phyloP scores from a whole-genome alignment of 2,329 filamentous ascomycete species.

The Chlorencoelia australis region DNA sequence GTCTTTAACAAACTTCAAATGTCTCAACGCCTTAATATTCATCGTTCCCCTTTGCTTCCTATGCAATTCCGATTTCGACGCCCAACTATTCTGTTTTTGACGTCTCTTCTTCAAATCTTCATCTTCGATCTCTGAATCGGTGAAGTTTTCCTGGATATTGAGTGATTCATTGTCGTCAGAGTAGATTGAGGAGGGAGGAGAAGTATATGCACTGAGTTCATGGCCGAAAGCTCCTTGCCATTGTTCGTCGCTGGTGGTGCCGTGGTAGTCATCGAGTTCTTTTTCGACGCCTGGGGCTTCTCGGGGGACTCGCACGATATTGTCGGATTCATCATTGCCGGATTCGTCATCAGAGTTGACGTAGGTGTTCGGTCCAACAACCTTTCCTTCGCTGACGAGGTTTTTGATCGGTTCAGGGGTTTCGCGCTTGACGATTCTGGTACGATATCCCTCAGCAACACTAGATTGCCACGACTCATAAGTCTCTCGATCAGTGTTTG shows the following conservation, averaged over 20 bases:
- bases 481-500: slow-evolving; percentile 85
- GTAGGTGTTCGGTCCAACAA: too few species aligned
- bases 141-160: slow-evolving; percentile 46
- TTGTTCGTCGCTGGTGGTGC: too few species aligned
- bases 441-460: slow-evolving; percentile 73
- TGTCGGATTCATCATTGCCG: too few species aligned
- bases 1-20: slow-evolving; percentile 77
- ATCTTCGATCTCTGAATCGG: slow-evolving; percentile 1
- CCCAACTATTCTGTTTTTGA: too few species aligned
- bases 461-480: slow-evolving; percentile 94
- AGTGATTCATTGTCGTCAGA: slow-evolving; percentile 32
- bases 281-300: slow-evolving; percentile 67
- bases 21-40: slow-evolving; percentile 90
- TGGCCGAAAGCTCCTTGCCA: too few species aligned
- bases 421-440: slow-evolving; percentile 59
- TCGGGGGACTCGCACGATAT: too few species aligned
- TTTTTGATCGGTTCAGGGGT: slow-evolving; percentile 63
- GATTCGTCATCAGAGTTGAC: too few species aligned
- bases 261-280: slow-evolving; percentile 27
- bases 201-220: too few species aligned
- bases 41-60: slow-evolving; percentile 82
- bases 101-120: slow-evolving; percentile 36
- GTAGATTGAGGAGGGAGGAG: slow-evolving; percentile 9
- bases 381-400: slow-evolving; percentile 62
- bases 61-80: slow-evolving; percentile 67